Base-by-base conservation (phyloP, 2,329 filamentous ascomycete genomes). In the Colletotrichum tanaceti region DNA sequence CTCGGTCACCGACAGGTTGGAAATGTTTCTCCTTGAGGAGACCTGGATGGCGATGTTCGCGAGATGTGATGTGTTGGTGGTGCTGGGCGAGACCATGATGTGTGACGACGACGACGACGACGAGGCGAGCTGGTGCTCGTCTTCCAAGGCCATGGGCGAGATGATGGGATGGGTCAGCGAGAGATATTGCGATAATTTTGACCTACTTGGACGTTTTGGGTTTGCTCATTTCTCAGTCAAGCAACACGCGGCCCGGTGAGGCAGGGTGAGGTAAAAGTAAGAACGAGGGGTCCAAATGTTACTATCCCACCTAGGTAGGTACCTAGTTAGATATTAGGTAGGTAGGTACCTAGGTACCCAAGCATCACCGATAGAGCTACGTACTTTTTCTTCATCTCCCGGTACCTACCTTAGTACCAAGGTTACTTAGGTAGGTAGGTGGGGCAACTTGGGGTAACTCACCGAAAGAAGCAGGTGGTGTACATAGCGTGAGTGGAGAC, bases 401-500 rank as follows among this genome's bases (percentile, higher is more conserved):
- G 7, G n/a, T n/a, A n/a, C n/a, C n/a, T n/a, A n/a, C n/a, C n/a
- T n/a, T n/a, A n/a, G n/a, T n/a, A n/a, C n/a, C n/a, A n/a, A n/a
- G n/a, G n/a, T n/a, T n/a, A n/a, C n/a, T n/a, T n/a, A n/a, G n/a
- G n/a, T n/a, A n/a, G n/a, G n/a, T n/a, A 35, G 32, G 32, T 35
- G 32, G 32, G 32, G 32, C 22, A 65, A 54, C 24, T 49, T 54
- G 49, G 65, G 54, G 61, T 55, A 53, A 6, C 38, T 11, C 22
- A 2, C 10, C 10, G 5, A 24, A 32, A 60, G 1, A 0, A 16
- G 62, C 24, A 68, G 55, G 65, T 54, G 65, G 65, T 68, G n/a
- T n/a, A n/a, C n/a, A 41, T 49, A 32, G 0, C 3, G 3, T 9
- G 14, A 4, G 10, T 10, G 32, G 32, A 14, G 16, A 65, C 54